Evolutionary conservation across 306 rosid species (phyloP).

Genomic region (Casuarina glauca): DNA sequence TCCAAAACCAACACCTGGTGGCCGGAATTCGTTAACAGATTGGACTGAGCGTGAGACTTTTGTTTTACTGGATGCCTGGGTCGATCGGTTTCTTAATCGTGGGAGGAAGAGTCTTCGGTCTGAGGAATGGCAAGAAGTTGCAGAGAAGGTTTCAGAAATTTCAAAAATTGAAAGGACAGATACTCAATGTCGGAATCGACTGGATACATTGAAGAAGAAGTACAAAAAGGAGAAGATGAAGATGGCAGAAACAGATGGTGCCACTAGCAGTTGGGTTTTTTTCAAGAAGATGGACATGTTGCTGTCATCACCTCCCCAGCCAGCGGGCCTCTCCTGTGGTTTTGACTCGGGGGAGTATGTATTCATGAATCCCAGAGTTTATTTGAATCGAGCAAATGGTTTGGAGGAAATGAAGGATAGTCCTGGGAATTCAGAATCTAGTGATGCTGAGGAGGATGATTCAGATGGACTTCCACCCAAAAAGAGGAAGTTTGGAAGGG

Average conservation of each 20-base stretch:
- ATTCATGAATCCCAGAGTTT: constrained; percentile 59
- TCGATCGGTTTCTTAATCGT: constrained; percentile 72
- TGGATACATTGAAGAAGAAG: constrained; percentile 86
- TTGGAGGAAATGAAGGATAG: constrained; percentile 77
- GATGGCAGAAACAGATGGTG: constrained; percentile 39
- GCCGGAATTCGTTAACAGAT: constrained; percentile 67
- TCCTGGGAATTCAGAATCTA: constrained; percentile 66
- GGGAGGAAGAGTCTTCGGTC: constrained; percentile 89
- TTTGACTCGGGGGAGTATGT: constrained; percentile 72
- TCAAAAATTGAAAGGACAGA: constrained; percentile 74
- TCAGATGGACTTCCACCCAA: constrained; percentile 59
- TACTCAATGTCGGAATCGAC: constrained; percentile 81
- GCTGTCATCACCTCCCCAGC: constrained; percentile 59
- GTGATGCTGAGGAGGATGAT: constrained; percentile 49
- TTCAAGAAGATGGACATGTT: constrained; percentile 75
- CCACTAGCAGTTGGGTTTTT: constrained; percentile 67
- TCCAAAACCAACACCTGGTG: constrained; percentile 59
- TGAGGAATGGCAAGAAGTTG: constrained; percentile 94
- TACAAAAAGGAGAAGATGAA: constrained; percentile 81
- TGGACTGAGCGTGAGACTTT: constrained; percentile 86
- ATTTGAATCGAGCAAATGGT: constrained; percentile 64
- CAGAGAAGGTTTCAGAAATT: constrained; percentile 75
- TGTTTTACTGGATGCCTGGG: constrained; percentile 86
- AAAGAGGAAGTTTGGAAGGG: constrained; percentile 55
- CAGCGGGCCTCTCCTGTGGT: constrained; percentile 68